Conservation (phyloP, 1,139 yeast genomes). For the Zygoascus meyerae region DNA sequence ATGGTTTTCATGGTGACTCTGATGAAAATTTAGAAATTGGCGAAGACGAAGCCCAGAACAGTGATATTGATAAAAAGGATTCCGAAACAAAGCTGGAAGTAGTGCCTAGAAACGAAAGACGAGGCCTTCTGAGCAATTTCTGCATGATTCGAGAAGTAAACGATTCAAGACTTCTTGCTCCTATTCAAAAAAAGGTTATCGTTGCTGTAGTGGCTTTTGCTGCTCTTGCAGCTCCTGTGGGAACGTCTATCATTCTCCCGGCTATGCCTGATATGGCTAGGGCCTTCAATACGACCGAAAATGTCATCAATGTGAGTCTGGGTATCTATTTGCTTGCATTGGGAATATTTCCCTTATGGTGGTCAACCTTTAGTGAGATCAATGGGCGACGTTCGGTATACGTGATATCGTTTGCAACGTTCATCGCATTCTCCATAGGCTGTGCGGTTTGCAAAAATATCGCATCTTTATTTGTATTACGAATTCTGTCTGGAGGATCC, state of each 20-base stretch:
- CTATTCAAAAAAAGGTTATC: conserved; percentile 44
- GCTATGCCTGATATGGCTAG: conserved; percentile 58
- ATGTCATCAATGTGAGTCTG: conserved; percentile 68
- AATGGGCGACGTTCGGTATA: conserved; percentile 70
- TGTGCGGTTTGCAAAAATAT: conserved; percentile 62
- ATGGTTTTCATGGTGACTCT: no score
- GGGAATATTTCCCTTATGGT: conserved; percentile 84
- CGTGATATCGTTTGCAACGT: conserved; percentile 56
- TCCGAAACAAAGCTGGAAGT: neutral
- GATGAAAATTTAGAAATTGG: no score
- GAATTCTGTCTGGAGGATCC: conserved; percentile 72
- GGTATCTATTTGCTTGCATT: conserved; percentile 70
- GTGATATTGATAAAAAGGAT: neutral
- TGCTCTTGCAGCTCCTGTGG: conserved; percentile 84
- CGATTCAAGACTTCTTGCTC: conserved; percentile 64
- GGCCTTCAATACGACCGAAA: conserved; percentile 50
- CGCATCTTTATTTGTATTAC: conserved; percentile 56
- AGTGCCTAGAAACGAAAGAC: conserved; percentile 21
- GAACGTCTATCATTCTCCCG: conserved; percentile 79
- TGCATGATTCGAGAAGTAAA: conserved; percentile 63
- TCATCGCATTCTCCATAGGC: conserved; percentile 64
- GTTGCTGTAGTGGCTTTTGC: conserved; percentile 66
- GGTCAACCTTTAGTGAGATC: conserved; percentile 73
- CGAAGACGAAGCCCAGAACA: neutral
- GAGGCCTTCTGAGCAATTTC: conserved; percentile 31